Conservation (phyloP, 768 basidiomycete species). For the Coprinopsis sp. region DNA sequence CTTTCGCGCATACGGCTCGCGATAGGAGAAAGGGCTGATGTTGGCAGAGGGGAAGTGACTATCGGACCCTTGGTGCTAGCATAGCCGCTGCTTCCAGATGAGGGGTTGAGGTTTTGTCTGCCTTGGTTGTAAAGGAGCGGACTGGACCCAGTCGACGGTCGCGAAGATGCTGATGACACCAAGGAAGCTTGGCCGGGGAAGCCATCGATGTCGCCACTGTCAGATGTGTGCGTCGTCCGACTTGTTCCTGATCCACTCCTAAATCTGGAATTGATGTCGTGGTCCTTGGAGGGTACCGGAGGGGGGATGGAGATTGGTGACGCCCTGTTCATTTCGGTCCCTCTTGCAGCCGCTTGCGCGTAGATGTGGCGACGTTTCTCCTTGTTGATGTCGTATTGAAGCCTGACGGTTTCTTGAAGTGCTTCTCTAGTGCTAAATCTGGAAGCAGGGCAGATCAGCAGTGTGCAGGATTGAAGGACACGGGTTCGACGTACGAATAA, state of each 20-base stretch:
- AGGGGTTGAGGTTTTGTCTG: constrained; percentile 24
- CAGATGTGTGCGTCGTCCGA: constrained; percentile 70
- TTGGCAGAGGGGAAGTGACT: constrained; percentile 28
- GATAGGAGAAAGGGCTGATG: constrained; percentile 66
- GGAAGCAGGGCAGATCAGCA: constrained; percentile 6
- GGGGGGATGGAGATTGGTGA: constrained; percentile 38
- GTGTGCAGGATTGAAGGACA: not conserved
- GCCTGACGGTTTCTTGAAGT: constrained; percentile 73
- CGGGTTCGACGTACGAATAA: constrained; percentile 58
- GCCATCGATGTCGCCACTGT: constrained; percentile 61
- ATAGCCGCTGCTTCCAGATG: constrained; percentile 25
- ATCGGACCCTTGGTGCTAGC: constrained; percentile 16
- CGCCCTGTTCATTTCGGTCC: constrained; percentile 52
- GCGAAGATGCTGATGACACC: constrained; percentile 61
- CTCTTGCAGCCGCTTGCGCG: constrained; percentile 67
- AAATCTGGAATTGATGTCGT: constrained; percentile 48
- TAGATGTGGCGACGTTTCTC: constrained; percentile 66
- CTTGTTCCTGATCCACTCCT: constrained; percentile 81
- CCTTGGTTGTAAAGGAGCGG: constrained; percentile 33
- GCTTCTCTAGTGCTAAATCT: constrained; percentile 75
- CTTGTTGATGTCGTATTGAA: constrained; percentile 77
- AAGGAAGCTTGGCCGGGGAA: constrained; percentile 49
- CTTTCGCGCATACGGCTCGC: constrained; percentile 77
- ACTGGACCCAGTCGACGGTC: constrained; percentile 44
- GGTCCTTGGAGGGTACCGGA: constrained; percentile 43